These are phyloP conservation scores for Chalara sp. DNA, from an alignment of 2,329 filamentous ascomycete genomes.

Conservation along the genomic window DNA sequence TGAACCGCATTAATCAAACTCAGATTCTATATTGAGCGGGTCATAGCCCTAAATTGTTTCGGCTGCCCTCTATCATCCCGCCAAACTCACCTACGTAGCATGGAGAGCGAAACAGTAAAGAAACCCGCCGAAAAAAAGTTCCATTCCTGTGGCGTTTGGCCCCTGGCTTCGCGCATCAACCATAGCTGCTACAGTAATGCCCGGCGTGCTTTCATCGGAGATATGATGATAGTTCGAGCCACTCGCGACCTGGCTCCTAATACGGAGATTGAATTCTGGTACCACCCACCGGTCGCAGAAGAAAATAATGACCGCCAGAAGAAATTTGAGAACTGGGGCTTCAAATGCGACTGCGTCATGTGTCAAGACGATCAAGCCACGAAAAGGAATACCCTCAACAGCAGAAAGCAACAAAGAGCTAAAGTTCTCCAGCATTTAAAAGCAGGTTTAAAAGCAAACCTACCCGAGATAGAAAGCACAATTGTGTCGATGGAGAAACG, in stretches of 20 bases:
- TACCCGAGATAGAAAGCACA: slow-evolving; percentile 9
- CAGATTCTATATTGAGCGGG: slow-evolving; percentile 39
- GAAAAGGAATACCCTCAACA: neutral
- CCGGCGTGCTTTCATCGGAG: slow-evolving; percentile 43
- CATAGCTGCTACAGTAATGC: slow-evolving; percentile 44
- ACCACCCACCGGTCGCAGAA: slow-evolving; percentile 21
- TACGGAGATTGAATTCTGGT: slow-evolving; percentile 40
- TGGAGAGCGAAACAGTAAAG: neutral
- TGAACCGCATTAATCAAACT: neutral
- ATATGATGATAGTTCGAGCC: slow-evolving; percentile 45
- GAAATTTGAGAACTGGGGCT: slow-evolving; percentile 30
- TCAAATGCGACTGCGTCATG: slow-evolving; percentile 34
- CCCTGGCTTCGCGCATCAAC: slow-evolving; percentile 42
- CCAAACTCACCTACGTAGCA: slow-evolving; percentile 15
- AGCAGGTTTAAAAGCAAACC: neutral
- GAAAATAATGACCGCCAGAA: slow-evolving; percentile 25
- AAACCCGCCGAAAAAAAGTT: neutral
- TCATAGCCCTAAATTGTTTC: slow-evolving; percentile 37
- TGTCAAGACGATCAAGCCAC: slow-evolving; percentile 23
- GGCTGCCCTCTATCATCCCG: slow-evolving; percentile 26
- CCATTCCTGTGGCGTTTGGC: slow-evolving; percentile 39
- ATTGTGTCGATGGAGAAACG: slow-evolving; percentile 15
- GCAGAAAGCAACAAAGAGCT: neutral
- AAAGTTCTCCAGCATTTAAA: neutral
- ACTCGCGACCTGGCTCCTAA: slow-evolving; percentile 32